Conservation (phyloP, 208 protist genomes). For the Acanthamoeba quina region DNA sequence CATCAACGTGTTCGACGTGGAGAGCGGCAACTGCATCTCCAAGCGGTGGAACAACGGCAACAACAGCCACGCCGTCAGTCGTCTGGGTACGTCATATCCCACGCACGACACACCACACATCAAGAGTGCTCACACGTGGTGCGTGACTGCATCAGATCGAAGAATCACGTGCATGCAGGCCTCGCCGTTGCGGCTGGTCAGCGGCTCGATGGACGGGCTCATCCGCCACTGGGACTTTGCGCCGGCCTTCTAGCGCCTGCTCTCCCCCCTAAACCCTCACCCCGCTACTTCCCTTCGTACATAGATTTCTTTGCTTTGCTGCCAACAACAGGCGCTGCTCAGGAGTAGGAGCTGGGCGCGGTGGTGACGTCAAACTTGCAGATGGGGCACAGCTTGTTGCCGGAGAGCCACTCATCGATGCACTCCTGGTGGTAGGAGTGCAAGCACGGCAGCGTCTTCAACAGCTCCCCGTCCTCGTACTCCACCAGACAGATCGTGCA, state of each 20-base stretch:
- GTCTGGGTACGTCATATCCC: neutral
- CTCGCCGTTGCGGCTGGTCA: constrained; percentile 14
- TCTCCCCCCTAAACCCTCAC: neutral
- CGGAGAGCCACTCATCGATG: constrained; percentile 50
- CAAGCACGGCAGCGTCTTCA: constrained; percentile 24
- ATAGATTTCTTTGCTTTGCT: neutral
- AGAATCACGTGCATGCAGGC: constrained; percentile 41
- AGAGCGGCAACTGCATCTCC: neutral
- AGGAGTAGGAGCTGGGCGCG: neutral
- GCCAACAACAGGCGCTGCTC: neutral
- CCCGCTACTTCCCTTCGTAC: neutral
- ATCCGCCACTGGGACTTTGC: constrained; percentile 31
- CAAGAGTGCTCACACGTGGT: neutral
- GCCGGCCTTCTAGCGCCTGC: neutral
- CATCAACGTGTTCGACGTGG: constrained; percentile 14
- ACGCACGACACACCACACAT: neutral
- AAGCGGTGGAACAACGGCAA: neutral
- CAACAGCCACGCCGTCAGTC: neutral
- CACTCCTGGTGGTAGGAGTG: constrained; percentile 57
- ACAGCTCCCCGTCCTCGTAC: constrained; percentile 54
- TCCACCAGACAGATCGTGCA: constrained; percentile 62
- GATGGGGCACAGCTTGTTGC: constrained; percentile 15
- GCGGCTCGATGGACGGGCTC: constrained; percentile 14
- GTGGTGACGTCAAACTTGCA: constrained; percentile 52
- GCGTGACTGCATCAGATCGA: neutral